Conservation (phyloP, 2,329 filamentous ascomycete species). For the Colletotrichum agaves region DNA sequence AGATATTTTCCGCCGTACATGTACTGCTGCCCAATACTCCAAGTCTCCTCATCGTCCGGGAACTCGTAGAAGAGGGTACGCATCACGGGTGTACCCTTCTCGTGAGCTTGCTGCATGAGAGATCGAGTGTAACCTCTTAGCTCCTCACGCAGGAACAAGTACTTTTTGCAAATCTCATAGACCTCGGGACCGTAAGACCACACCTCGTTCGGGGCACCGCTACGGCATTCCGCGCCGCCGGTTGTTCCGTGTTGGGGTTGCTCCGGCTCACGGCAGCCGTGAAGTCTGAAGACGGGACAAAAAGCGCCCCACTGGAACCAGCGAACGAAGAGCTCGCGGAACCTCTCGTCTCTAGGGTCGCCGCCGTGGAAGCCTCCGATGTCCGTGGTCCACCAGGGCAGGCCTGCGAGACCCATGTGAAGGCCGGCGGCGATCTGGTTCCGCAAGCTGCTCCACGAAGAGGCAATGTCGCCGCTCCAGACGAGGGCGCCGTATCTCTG, state of each 20-base stretch:
- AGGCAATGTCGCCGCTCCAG: constrained; percentile 75
- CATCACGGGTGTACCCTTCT: constrained; percentile 70
- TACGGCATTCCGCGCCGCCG: constrained; percentile 48
- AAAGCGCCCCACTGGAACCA: constrained; percentile 79
- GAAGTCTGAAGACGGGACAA: constrained; percentile 74
- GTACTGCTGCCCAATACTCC: constrained; percentile 70
- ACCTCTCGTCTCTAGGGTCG: constrained; percentile 62
- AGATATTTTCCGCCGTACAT: constrained; percentile 72
- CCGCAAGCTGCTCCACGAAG: constrained; percentile 68
- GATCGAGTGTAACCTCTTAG: constrained; percentile 66
- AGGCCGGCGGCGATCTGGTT: constrained; percentile 71
- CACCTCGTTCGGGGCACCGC: constrained; percentile 69
- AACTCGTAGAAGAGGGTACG: constrained; percentile 73
- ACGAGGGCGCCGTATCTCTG: constrained; percentile 74
- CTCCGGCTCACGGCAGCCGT: constrained; percentile 72
- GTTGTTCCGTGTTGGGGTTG: constrained; percentile 43
- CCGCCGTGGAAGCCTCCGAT: constrained; percentile 78
- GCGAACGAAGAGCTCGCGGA: constrained; percentile 71
- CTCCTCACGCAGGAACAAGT: constrained; percentile 67
- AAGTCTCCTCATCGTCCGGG: constrained; percentile 61
- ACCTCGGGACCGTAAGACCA: constrained; percentile 73
- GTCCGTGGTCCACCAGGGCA: constrained; percentile 77
- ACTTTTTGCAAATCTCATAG: constrained; percentile 69
- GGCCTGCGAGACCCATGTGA: constrained; percentile 72
- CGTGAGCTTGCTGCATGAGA: constrained; percentile 69